Percentiles rank a stretch among this genome's conserved stretches.
Evolutionary conservation across 2,329 filamentous ascomycete genomes (phyloP).

Genomic region (Clonostachys rosea): DNA sequence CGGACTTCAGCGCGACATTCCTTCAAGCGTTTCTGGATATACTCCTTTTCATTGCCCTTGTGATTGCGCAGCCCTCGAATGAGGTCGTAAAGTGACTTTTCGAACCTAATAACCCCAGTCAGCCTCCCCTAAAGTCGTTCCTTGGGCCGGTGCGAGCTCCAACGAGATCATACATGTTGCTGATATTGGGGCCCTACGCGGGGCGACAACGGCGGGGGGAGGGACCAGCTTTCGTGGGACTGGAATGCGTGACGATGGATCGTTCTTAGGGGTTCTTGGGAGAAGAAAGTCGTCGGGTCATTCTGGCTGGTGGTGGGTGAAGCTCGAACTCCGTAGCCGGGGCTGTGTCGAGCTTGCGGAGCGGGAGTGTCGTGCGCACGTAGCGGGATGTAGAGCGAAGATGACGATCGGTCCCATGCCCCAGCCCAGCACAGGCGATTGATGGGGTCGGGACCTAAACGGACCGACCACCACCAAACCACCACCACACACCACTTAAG

Average conservation of each 20-base stretch:
- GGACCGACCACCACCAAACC: too few relatives aligned
- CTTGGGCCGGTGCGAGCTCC: too few relatives aligned
- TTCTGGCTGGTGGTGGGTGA: background rate
- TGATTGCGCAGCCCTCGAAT: conserved; percentile 93
- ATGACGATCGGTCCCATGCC: too few relatives aligned
- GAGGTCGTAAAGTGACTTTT: conserved; percentile 98
- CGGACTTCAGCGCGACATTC: conserved; percentile 94
- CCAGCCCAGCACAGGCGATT: too few relatives aligned
- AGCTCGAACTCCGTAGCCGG: background rate
- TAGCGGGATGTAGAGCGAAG: too few relatives aligned
- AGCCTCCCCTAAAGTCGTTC: background rate
- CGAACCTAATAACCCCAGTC: conserved; percentile 65
- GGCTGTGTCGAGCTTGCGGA: background rate
- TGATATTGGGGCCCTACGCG: conserved; percentile 3
- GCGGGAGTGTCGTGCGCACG: too few relatives aligned
- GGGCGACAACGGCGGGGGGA: conserved; percentile 1
- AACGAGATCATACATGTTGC: conserved; percentile 2
- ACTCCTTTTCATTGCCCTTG: conserved; percentile 91
- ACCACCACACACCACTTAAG: too few relatives aligned
- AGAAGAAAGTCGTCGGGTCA: background rate
- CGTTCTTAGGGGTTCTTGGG: background rate
- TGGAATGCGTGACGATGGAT: background rate
- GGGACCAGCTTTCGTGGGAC: background rate
- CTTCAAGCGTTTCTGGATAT: conserved; percentile 87
- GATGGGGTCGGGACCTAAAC: too few relatives aligned